Evolutionary conservation across 1,284 basidiomycete species (phyloP), one percentile per base, ranked within the genome.

Genomic region (Polyporus tsugae): DNA sequence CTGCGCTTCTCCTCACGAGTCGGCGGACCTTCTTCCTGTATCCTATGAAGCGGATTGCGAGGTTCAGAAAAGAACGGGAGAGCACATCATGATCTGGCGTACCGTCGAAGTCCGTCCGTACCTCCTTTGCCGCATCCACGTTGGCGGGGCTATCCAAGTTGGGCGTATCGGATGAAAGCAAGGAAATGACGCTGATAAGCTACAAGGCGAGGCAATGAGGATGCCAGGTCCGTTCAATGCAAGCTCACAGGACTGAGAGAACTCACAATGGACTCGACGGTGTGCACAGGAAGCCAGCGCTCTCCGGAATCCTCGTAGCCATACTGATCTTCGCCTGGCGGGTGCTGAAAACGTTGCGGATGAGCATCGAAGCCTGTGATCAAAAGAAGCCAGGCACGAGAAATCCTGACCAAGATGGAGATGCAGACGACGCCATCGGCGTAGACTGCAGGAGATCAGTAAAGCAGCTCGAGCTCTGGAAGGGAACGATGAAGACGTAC

Each of bases 221-320:
- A 46, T 59, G 1, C 15, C 22, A 63, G 19, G 62, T 22, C 53
- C 72, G 53, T 67, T 72, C 62, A 66, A 42, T 22, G 36, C 19
- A 22, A 15, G 62, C 38, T 39, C 65, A n/a, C 22, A 29, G 49
- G 39, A 86, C 96, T 39, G 65, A n/a, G 25, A 29, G 49, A 38
- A 86, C 96, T 80, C 75, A 98, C 97, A 72, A 99, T 99, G 11
- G 96, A 96, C 83, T 99, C 97, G 57, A 98, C 93, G 0, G 94
- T 95, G 79, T 99, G 98, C 29, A 99, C 96, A 0, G 98, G 98
- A 80, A 97, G 85, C 98, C 98, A 99, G 70, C 98, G 84, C 84
- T 99, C 98, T 62, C 95, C 93, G 0, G 98, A 97, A 77, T 98
- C 95, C 80, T 99, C 98, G 77, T 97, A 99, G 9, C 98, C 98